Evolutionary conservation across 2,329 filamentous ascomycete genomes (phyloP), one percentile per base, ranked within the genome.

Genomic region (Drechslerella dactyloides): DNA sequence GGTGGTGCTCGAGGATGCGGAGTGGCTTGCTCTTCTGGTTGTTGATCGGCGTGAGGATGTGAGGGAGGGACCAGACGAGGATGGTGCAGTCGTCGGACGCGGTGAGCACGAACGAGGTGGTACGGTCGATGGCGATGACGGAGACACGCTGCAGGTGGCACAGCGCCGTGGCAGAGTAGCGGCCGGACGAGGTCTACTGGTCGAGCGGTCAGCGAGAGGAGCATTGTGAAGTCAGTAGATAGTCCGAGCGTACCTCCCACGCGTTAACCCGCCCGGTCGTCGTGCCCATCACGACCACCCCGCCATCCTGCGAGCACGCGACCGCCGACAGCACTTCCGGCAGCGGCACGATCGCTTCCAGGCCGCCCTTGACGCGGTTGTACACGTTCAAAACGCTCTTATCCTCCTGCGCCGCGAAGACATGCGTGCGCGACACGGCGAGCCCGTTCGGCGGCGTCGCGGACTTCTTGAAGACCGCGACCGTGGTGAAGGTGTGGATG

Each of bases 381-480:
- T 97, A 99, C 62, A 99, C 91, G 80, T 97, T 91, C 1, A 99
- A 85, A 46, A 96, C 90, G 0, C 92, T 91, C 80, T 96, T 97
- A 74, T 93, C 92, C 55, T 89, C 85, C 79, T 99, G 94, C 2
- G 91, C 93, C 2, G 93, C 89, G 79, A 96, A 99, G 52, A 97
- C 84, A 79, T 99, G 94, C 19, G 88, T 88, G 50, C 86, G 83
- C 80, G 85, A 96, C 76, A 93, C 84, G 30, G 91, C 93, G 62
- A 99, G 82, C 76, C 90, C 89, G 79, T 93, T 90, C 66, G 85
- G 82, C 24, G 88, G 84, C n/a, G 88, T 87, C 15, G 90, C 90
- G 82, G 90, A 96, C 82, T 96, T 97, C 84, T 97, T 97, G 84
- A 94, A 93, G 53, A 88, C 85, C 76, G 92, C 85, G 74, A 91